Evolutionary conservation across 2,329 filamentous ascomycete species (phyloP), one percentile per base, ranked within the genome.

Genomic region (Monilinia laxa): DNA sequence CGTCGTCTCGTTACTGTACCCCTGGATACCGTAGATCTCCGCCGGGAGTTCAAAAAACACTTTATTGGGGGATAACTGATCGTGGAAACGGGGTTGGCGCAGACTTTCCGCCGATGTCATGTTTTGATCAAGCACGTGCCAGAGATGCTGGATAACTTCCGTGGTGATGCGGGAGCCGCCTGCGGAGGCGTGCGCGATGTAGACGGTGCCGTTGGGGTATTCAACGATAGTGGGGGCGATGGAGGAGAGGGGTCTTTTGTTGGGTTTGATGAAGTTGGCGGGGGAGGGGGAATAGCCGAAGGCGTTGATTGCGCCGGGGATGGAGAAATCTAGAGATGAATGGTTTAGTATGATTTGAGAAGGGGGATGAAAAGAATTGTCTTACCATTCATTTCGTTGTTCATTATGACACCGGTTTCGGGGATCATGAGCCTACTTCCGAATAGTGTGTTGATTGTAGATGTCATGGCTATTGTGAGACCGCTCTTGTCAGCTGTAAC

Each of bases 341-440:
- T 62, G 3, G 0, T 10, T 66, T 23, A 40, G 47, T 31, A 54
- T 23, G 35, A 23, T 38, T 20, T 12, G 25, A 16, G 53, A 11
- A 11, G 18, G 20, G 72, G 77, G 79, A 79, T 66, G 81, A 80
- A 3, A 47, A 31, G n/a, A 38, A 20, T 12, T 35, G 38, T 58
- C 52, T 67, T 82, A 85, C 80, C 87, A 80, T 85, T 81, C 83
- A 85, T 85, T 70, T 85, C 81, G 76, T 87, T 82, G 77, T 85
- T 85, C 85, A 90, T 87, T 63, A 90, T 88, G 10, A 90, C 80
- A n/a, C 88, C 88, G 0, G 88, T 90, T 71, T 90, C 87, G 0
- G 88, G 87, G 2, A 75, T 82, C 73, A 90, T 83, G 64, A 90
- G 71, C 40, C 82, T 79, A 66, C 82, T 87, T 58, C 88, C 88